phyloP scores from a whole-genome alignment of 371 early-diverging fungal species.

The Thermomucor indicae-seudaticae region DNA sequence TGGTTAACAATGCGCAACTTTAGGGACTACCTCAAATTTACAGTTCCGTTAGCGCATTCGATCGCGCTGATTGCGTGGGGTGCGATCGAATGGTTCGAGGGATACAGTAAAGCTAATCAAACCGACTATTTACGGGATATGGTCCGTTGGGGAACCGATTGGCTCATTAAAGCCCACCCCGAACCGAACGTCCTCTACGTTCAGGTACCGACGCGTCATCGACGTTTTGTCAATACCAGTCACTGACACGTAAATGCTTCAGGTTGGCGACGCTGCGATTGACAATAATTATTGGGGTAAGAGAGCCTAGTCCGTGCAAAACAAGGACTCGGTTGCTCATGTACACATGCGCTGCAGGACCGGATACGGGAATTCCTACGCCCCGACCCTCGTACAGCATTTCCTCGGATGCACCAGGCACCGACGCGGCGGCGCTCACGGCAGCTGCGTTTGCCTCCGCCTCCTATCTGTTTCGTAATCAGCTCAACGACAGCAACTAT shows the following conservation, averaged over 20 bases:
- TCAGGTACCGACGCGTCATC: constrained; percentile 13
- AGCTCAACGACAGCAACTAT: constrained; percentile 50
- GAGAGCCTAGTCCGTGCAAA: background rate
- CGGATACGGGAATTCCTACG: constrained; percentile 30
- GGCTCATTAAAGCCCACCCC: constrained; percentile 60
- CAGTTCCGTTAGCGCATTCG: constrained; percentile 46
- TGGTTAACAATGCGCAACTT: background rate
- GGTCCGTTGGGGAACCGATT: constrained; percentile 62
- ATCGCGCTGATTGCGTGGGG: constrained; percentile 48
- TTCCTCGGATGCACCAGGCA: constrained; percentile 33
- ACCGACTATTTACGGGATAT: constrained; percentile 34
- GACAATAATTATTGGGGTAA: constrained; percentile 34
- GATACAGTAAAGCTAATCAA: constrained; percentile 45
- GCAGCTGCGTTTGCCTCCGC: constrained; percentile 51
- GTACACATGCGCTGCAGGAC: constrained; percentile 1
- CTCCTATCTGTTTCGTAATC: constrained; percentile 41
- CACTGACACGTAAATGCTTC: background rate
- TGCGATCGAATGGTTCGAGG: constrained; percentile 49
- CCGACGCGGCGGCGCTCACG: constrained; percentile 43
- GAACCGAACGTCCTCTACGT: constrained; percentile 39
- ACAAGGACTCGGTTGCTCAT: background rate
- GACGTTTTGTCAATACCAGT: background rate
- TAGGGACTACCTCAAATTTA: constrained; percentile 54
- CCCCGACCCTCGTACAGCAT: constrained; percentile 35
- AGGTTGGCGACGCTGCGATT: constrained; percentile 22